phyloP scores from a whole-genome alignment of 225 moss, liverwort and hornwort species.

The Thuidium tamariscinum region DNA sequence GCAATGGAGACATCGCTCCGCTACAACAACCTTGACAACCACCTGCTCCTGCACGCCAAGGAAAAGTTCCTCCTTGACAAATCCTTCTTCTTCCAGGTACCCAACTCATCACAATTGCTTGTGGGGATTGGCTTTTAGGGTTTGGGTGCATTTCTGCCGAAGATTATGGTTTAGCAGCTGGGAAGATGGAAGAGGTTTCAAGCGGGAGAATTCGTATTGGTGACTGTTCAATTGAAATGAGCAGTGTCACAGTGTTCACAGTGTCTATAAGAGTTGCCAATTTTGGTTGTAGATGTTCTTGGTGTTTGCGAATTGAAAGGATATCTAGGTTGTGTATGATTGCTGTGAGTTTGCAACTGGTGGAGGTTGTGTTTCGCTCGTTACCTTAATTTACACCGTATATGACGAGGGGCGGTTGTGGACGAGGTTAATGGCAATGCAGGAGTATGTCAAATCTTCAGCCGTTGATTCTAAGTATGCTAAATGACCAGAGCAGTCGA shows the following conservation, averaged over 20 bases:
- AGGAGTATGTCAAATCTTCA: no score
- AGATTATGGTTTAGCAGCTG: background rate
- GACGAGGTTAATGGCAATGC: background rate
- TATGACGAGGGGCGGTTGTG: no score
- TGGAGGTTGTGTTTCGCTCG: background rate
- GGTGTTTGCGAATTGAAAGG: background rate
- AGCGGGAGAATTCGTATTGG: background rate
- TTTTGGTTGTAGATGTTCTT: background rate
- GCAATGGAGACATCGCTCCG: conserved; percentile 87
- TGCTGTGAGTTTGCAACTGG: background rate
- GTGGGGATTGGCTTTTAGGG: background rate
- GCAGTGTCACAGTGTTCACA: background rate
- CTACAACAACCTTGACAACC: conserved; percentile 51
- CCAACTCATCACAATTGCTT: no score
- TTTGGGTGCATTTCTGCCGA: background rate
- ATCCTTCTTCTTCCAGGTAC: conserved; percentile 59
- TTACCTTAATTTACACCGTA: background rate
- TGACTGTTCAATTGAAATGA: background rate
- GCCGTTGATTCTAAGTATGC: no score
- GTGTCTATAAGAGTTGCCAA: background rate
- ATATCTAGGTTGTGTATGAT: background rate
- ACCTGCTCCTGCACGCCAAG: conserved; percentile 64
- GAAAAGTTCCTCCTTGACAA: conserved; percentile 74
- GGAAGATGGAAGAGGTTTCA: background rate
- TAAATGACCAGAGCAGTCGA: background rate